Base-by-base conservation (phyloP, 2,329 filamentous ascomycete species). In the Daldinia eschscholtzii region DNA sequence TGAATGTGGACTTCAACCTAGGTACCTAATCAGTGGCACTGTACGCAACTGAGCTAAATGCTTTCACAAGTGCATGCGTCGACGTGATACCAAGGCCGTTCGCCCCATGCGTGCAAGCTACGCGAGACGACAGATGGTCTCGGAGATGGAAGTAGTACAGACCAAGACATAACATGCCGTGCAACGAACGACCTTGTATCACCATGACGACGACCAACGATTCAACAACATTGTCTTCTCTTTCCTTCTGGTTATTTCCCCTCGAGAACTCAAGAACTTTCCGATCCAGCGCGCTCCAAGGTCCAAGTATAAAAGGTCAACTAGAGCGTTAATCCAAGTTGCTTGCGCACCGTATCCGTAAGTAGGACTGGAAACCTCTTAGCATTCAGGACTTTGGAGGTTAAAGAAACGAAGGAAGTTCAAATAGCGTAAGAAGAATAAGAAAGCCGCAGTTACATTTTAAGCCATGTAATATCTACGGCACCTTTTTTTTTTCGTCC, bases 21-120 rank as follows among this genome's bases (percentile, higher is more conserved):
- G n/a, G n/a, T n/a, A 28, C 61, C 57, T 57, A 74, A 75, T 74
- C 76, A 77, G 77, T 77, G 76, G 71, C 68, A 70, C 62, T 70
- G 72, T 73, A 70, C 65, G 70, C 75, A 76, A 70, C 74, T 76
- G 75, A 77, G 68, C 59, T 61, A 64, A 53, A 53, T 69, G 68
- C 73, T 72, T 69, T 75, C 70, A 74, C 72, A 65, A 71, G 68
- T 61, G 52, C 56, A 61, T 74, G 65, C 71, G 70, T 72, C 68
- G 70, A 69, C 64, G 71, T 75, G 65, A 68, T 71, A 76, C 75
- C 61, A 65, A 62, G 68, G 67, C 70, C 72, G 72, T 73, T 77
- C 73, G 61, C 65, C 66, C 71, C 53, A 41, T 37, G 67, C 70
- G 71, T 63, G 61, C 57, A 63, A 71, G 71, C 68, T 73, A 74